phyloP scores from a whole-genome alignment of 169 alveolate species.

The Cryptosporidium parvum region DNA sequence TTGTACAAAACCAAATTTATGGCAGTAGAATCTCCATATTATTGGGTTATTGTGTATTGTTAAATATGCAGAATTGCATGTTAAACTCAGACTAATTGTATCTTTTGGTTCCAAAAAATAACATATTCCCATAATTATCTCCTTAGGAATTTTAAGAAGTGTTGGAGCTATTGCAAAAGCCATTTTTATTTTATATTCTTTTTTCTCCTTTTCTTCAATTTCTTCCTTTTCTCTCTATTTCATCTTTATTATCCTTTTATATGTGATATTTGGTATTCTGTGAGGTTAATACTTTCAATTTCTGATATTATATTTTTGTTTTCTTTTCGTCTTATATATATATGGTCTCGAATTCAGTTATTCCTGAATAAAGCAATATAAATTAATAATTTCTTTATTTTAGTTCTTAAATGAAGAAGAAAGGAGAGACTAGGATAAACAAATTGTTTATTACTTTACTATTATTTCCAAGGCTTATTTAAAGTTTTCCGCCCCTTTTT shows the following conservation, averaged over 20 bases:
- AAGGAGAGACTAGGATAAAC: not conserved
- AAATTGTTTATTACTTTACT: not conserved
- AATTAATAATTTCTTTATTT: too few relatives aligned
- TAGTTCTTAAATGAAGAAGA: not conserved
- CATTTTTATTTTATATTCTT: not conserved
- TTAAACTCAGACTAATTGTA: conserved; percentile 30
- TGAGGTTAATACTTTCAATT: not conserved
- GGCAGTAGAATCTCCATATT: conserved; percentile 71
- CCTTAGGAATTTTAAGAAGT: conserved; percentile 20
- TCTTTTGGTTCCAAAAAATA: conserved; percentile 39
- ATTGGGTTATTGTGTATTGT: conserved; percentile 44
- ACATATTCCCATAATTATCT: conserved; percentile 37
- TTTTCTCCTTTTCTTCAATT: not conserved
- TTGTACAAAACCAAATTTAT: conserved; percentile 58
- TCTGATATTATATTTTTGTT: too few relatives aligned
- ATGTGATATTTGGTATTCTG: not conserved
- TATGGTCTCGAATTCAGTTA: not conserved
- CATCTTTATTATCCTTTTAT: not conserved
- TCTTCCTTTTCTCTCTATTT: not conserved
- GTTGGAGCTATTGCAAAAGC: not conserved
- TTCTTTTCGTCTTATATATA: too few relatives aligned
- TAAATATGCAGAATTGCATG: conserved; percentile 23
- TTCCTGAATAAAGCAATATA: not conserved
- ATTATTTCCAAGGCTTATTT: not conserved
- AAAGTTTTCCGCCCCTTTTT: not conserved